phyloP scores from a whole-genome alignment of 2,329 filamentous ascomycete species.

The Venturia pyrina region DNA sequence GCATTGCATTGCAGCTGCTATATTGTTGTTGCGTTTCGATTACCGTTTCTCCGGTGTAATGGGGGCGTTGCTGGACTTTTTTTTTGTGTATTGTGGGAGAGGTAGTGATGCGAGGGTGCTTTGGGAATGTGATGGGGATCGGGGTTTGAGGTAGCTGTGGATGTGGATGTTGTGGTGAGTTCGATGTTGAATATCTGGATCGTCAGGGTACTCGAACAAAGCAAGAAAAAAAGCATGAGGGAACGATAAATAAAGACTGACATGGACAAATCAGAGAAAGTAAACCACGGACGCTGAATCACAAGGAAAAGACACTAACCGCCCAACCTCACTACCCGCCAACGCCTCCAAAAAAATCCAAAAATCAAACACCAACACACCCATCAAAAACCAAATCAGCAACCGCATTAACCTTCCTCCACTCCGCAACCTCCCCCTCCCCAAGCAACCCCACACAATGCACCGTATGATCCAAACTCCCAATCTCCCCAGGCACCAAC shows the following conservation, averaged over 20 bases:
- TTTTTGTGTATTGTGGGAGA: no score
- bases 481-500: conserved; percentile 5
- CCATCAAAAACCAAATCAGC: conserved; percentile 11
- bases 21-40: background rate
- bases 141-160: no score
- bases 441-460: conserved; percentile 11
- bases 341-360: background rate
- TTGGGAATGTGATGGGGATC: no score
- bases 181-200: no score
- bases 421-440: background rate
- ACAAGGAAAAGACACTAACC: no score
- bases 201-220: no score
- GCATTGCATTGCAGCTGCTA: background rate
- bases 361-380: background rate
- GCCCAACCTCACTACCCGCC: no score
- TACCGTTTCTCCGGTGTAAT: background rate
- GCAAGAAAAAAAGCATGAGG: no score
- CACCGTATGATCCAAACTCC: conserved; percentile 10
- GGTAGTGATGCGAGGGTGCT: no score
- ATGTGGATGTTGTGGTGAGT: no score
- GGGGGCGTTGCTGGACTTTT: background rate
- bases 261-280: background rate
- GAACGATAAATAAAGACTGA: no score
- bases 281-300: no score
- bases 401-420: conserved; percentile 11